These are phyloP conservation scores for Smallanthus sonchifolius DNA, from an alignment of 129 eudicot genomes.

Conservation along the genomic window DNA sequence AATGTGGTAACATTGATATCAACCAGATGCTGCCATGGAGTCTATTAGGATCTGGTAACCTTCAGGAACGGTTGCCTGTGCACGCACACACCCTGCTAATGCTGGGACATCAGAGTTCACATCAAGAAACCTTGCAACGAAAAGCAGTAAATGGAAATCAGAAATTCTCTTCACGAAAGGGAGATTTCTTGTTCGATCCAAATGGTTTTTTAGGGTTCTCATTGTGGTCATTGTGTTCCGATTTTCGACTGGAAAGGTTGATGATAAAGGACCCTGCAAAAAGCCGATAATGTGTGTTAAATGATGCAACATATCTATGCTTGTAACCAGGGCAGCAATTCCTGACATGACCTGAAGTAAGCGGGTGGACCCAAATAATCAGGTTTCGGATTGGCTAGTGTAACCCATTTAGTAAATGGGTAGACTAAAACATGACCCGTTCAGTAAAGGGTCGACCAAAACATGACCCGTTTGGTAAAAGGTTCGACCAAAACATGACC, in stretches of 20 bases:
- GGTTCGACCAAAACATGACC: too few relatives aligned
- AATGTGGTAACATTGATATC: conserved; percentile 13
- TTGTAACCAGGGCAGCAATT: too few relatives aligned
- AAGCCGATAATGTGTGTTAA: neutral
- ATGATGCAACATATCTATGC: neutral
- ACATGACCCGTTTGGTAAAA: too few relatives aligned
- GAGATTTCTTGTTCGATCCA: conserved; percentile 61
- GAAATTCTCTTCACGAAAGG: conserved; percentile 84
- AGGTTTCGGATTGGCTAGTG: too few relatives aligned
- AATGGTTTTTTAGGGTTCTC: conserved; percentile 72
- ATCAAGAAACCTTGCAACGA: conserved; percentile 66
- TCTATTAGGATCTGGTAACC: conserved; percentile 90
- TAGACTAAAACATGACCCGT: too few relatives aligned
- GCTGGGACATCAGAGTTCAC: conserved; percentile 85
- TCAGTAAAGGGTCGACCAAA: too few relatives aligned
- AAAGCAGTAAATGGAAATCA: conserved; percentile 83
- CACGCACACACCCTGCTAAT: conserved; percentile 63
- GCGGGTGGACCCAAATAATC: too few relatives aligned
- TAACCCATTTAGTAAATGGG: too few relatives aligned
- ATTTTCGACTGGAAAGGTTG: conserved; percentile 87
- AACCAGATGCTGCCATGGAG: conserved; percentile 74
- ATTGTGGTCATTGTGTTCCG: conserved; percentile 46
- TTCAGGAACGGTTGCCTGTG: conserved; percentile 67
- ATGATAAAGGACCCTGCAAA: conserved; percentile 87
- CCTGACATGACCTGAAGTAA: too few relatives aligned